Evolutionary conservation across 2,329 filamentous ascomycete genomes (phyloP).

Genomic region (Cladobotryum mycophilum): DNA sequence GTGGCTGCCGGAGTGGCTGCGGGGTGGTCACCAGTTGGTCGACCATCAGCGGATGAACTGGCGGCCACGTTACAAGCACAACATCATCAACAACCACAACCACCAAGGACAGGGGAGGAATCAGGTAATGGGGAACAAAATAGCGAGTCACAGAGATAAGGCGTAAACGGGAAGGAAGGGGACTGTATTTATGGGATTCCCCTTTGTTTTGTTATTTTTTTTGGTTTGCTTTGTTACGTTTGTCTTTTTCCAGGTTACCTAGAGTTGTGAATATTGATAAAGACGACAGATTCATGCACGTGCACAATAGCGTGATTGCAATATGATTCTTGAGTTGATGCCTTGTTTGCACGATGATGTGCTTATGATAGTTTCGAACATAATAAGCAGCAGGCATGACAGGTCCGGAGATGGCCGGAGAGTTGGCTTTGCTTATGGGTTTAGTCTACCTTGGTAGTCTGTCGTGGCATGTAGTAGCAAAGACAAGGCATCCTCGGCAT

Average conservation of each 20-base stretch:
- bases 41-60: slow-evolving; percentile 26
- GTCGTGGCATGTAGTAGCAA: too few species aligned
- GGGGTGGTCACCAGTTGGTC: slow-evolving; percentile 67
- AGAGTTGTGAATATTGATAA: slow-evolving; percentile 3
- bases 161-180: slow-evolving; percentile 17
- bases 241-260: neutral
- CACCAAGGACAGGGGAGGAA: slow-evolving; percentile 13
- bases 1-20: slow-evolving; percentile 70
- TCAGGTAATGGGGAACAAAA: slow-evolving; percentile 12
- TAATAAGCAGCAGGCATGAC: too few species aligned
- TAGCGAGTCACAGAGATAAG: slow-evolving; percentile 21
- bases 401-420: too few species aligned
- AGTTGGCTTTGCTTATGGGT: too few species aligned
- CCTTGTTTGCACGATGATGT: too few species aligned
- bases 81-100: slow-evolving; percentile 3
- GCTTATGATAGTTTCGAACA: too few species aligned
- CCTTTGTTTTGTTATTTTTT: slow-evolving; percentile 8
- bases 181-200: slow-evolving; percentile 13
- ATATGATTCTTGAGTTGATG: neutral
- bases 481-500: too few species aligned
- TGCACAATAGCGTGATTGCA: too few species aligned
- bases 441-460: too few species aligned
- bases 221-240: slow-evolving; percentile 7
- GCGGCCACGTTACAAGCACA: slow-evolving; percentile 11
- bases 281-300: neutral